Percentiles rank a stretch among this genome's conserved stretches.
Evolutionary conservation across 2,329 filamentous ascomycete species (phyloP).

Genomic region (Graphilbum sp.): DNA sequence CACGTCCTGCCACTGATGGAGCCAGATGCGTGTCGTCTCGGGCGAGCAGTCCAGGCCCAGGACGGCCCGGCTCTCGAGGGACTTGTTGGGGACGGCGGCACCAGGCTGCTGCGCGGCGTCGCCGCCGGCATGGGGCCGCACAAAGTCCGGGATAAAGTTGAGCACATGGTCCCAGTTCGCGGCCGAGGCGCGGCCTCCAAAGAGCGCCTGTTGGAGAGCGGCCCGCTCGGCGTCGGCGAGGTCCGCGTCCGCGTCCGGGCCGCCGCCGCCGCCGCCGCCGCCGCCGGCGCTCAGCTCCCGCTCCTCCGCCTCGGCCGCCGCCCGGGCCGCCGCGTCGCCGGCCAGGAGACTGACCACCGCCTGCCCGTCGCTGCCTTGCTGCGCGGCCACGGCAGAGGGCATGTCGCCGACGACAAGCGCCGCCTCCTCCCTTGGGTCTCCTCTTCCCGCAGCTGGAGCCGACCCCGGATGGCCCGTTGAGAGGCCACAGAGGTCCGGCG

Average conservation of each 20-base stretch:
- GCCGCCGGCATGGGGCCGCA: slow-evolving; percentile 12
- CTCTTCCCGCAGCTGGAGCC: not conserved
- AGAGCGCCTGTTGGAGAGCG: slow-evolving; percentile 22
- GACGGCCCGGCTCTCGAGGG: slow-evolving; percentile 10
- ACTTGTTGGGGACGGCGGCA: slow-evolving; percentile 1
- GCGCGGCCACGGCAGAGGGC: slow-evolving; percentile 13
- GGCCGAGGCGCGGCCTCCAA: slow-evolving; percentile 11
- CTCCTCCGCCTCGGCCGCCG: slow-evolving; percentile 5
- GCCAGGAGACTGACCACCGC: slow-evolving; percentile 23
- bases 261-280: no score
- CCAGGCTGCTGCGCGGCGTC: slow-evolving; percentile 1
- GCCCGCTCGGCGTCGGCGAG: slow-evolving; percentile 14
- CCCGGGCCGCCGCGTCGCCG: not conserved
- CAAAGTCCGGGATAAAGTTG: slow-evolving; percentile 32
- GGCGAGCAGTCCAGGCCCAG: slow-evolving; percentile 22
- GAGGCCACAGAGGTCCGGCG: not conserved
- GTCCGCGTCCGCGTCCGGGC: no score
- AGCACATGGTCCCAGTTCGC: slow-evolving; percentile 28
- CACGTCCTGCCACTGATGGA: slow-evolving; percentile 38
- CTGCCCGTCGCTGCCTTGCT: slow-evolving; percentile 20
- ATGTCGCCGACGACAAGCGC: no score
- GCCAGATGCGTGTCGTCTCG: slow-evolving; percentile 27
- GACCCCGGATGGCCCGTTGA: not conserved
- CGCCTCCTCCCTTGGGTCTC: no score
- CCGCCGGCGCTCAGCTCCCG: slow-evolving; percentile 4